Conservation (phyloP, 495 filamentous ascomycete genomes). For the Lepraria neglecta region DNA sequence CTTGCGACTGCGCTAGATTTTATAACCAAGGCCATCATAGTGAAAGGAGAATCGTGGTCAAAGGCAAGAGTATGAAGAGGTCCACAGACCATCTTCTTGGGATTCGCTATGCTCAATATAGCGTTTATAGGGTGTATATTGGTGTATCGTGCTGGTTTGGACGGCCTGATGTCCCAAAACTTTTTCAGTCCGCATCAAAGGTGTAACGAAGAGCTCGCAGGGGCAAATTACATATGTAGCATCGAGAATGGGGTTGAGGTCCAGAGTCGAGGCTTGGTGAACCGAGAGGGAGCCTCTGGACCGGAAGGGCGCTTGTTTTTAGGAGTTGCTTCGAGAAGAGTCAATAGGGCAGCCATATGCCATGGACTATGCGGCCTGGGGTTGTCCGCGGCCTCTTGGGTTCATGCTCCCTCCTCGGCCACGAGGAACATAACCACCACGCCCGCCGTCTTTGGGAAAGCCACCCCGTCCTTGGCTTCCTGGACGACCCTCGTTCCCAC, state of each 20-base stretch:
- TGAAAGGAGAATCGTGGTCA: constrained; percentile 18
- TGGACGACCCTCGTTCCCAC: constrained; percentile 52
- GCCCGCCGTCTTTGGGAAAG: constrained; percentile 57
- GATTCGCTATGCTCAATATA: constrained; percentile 20
- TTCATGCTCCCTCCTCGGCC: constrained; percentile 49
- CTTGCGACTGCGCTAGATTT: constrained; percentile 7
- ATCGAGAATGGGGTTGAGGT: constrained; percentile 1
- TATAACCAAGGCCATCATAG: constrained; percentile 7
- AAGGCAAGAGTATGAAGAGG: constrained; percentile 3
- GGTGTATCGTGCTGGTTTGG: background rate
- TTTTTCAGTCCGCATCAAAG: constrained; percentile 14
- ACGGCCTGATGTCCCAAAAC: constrained; percentile 15
- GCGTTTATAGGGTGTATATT: background rate
- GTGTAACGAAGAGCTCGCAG: background rate
- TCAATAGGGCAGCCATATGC: background rate
- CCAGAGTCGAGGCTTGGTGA: background rate
- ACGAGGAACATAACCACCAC: constrained; percentile 48
- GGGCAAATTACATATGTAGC: constrained; percentile 8
- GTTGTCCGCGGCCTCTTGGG: constrained; percentile 44
- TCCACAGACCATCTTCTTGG: constrained; percentile 5
- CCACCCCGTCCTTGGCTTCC: constrained; percentile 62
- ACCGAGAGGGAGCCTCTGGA: background rate
- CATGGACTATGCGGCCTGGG: constrained; percentile 42
- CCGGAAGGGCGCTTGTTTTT: background rate
- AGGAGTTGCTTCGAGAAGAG: background rate